phyloP scores from a whole-genome alignment of 148 eudicot species.

The Cornus florida region DNA sequence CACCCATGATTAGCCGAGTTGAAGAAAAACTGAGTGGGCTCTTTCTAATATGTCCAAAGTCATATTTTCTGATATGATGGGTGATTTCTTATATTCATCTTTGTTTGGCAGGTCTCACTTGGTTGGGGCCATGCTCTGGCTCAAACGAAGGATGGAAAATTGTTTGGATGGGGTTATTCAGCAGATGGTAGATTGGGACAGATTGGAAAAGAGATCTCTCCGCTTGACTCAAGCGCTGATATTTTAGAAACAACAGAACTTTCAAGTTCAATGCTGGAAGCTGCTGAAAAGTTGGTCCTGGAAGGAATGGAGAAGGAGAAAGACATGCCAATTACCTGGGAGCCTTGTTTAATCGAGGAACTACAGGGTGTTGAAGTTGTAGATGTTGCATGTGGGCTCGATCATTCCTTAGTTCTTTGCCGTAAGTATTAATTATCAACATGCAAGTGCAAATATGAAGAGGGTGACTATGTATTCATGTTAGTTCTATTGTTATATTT shows the following conservation, averaged over 20 bases:
- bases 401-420: constrained; percentile 77
- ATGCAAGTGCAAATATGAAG: neutral
- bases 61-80: neutral
- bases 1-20: neutral
- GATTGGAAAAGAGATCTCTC: constrained; percentile 58
- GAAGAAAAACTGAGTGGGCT: neutral
- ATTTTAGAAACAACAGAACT: constrained; percentile 23
- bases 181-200: constrained; percentile 93
- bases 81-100: neutral
- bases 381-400: constrained; percentile 85
- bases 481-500: constrained; percentile 10
- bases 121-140: constrained; percentile 99
- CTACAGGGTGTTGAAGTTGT: constrained; percentile 41
- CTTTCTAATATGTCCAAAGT: too few relatives aligned
- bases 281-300: constrained; percentile 67
- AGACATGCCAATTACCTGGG: constrained; percentile 94
- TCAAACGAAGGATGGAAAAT: constrained; percentile 62
- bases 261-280: constrained; percentile 43
- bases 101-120: constrained; percentile 60
- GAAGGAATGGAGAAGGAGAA: constrained; percentile 88
- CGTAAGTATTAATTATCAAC: constrained; percentile 49
- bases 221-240: constrained; percentile 53
- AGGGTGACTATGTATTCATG: neutral
- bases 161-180: constrained; percentile 97
- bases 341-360: constrained; percentile 65